phyloP scores from a whole-genome alignment of 352 stramenopile genomes.

The Globisporangium paddicum region DNA sequence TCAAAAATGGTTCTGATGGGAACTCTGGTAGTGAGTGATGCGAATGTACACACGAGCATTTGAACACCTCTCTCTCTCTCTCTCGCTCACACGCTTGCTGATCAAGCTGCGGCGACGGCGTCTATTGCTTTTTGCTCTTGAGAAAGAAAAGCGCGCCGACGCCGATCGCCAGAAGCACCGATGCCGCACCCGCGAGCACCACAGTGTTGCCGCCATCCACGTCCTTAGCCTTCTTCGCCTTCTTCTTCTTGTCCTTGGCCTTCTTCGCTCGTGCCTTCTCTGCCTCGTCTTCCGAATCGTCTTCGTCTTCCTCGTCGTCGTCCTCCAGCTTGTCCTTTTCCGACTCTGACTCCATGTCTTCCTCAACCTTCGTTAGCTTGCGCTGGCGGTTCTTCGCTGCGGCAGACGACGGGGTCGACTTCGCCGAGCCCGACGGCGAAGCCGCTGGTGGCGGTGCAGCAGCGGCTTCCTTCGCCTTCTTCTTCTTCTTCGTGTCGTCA shows the following conservation, averaged over 20 bases:
- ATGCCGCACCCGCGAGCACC: constrained; percentile 31
- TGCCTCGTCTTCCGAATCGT: too few relatives aligned
- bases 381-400: constrained; percentile 25
- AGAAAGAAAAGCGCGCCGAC: constrained; percentile 52
- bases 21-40: too few relatives aligned
- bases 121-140: constrained; percentile 48
- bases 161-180: constrained; percentile 43
- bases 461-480: constrained; percentile 11
- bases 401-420: constrained; percentile 30
- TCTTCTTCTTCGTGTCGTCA: constrained; percentile 1
- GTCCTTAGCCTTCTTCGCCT: constrained; percentile 15
- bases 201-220: constrained; percentile 14
- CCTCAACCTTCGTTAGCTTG: constrained; percentile 78
- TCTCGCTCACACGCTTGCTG: too few relatives aligned
- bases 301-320: constrained; percentile 25
- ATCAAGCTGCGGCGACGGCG: not conserved
- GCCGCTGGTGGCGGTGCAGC: not conserved
- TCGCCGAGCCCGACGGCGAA: constrained; percentile 20
- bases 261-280: too few relatives aligned
- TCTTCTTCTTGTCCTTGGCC: constrained; percentile 3
- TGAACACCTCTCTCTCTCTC: too few relatives aligned
- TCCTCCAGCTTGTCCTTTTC: constrained; percentile 33
- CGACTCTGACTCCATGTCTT: constrained; percentile 48
- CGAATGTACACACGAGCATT: not conserved
- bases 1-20: too few relatives aligned